Evolutionary conservation across 805 yeast genomes (phyloP), one percentile per base, ranked within the genome.

Genomic region (Metschnikowia lunata): DNA sequence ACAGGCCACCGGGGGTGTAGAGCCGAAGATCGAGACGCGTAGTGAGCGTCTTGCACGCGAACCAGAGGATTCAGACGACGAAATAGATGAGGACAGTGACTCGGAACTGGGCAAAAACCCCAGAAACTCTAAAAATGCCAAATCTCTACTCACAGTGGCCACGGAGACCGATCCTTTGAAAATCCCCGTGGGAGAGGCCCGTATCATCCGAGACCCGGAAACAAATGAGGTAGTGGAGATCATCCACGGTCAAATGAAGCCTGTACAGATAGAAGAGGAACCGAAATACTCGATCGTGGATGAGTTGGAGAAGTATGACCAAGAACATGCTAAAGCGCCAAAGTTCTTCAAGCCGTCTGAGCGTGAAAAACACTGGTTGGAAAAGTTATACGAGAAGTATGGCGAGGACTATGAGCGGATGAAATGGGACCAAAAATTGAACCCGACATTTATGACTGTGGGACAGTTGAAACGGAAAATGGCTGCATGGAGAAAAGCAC

Each of bases 371-470:
- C 84, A 76, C 30, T 88, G 96, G 95, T 63, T 87, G 34, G 65
- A 62, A 37, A 64, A 64, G 23, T 69, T 93, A 33, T 74, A 82
- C 47, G 79, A 78, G 15, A 88, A 88, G 61, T 81, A 93, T 59
- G 97, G 97, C 13, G 95, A 88, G 52, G 84, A 93, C 62, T 89
- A 82, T 61, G 83, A 76, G 37, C 86, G 82, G 56, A 93, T 93
- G 99, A 84, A 80, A 62, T 85, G 95, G 86, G 99, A 93, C 63
- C 79, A 78, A 65, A 85, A 85, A 63, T 72, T 90, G 50, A 91
- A 91, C 63, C 77, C 83, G 2, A 78, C 75, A 64, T 97, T 90
- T 67, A 88, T 86, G 62, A 76, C 86, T 49, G 82, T 82, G n/a
- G 95, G 95, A 26, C 95, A 88, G 56, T 68, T 91, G 54, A 83